A percentile compares a stretch with the other conserved stretches of the same genome.
Evolutionary conservation across 1,284 basidiomycete species (phyloP).

Genomic region (Ceratobasidium sp.): DNA sequence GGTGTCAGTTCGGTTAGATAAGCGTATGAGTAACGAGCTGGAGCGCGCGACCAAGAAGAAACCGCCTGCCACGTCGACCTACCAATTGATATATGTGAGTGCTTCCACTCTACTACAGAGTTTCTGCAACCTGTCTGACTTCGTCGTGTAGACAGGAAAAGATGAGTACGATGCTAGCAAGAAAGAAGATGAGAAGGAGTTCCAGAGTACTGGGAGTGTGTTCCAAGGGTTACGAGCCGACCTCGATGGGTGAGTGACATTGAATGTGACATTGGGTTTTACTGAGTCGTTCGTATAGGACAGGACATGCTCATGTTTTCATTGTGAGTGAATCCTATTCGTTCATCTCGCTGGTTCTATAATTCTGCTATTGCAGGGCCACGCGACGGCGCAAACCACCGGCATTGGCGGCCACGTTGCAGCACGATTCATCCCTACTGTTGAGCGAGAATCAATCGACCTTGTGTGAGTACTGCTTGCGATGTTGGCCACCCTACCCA

Average conservation of each 20-base stretch:
- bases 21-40: constrained; percentile 80
- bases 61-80: constrained; percentile 80
- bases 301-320: constrained; percentile 75
- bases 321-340: constrained; percentile 63
- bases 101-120: background rate
- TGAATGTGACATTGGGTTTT: background rate
- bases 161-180: constrained; percentile 85
- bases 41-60: constrained; percentile 96
- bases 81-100: constrained; percentile 87
- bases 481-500: constrained; percentile 52
- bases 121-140: background rate
- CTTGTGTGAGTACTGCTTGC: constrained; percentile 69
- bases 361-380: constrained; percentile 62
- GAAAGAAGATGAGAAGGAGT: constrained; percentile 70
- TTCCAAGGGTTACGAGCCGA: constrained; percentile 88
- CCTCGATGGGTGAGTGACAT: constrained; percentile 71
- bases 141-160: constrained; percentile 76
- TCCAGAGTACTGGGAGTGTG: constrained; percentile 74
- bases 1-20: constrained; percentile 76
- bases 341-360: constrained; percentile 1
- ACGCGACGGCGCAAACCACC: constrained; percentile 90
- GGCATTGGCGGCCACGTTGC: constrained; percentile 93
- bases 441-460: constrained; percentile 95
- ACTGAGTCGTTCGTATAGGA: constrained; percentile 54
- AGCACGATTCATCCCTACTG: constrained; percentile 94